Percentiles rank a stretch among this genome's conserved stretches.
Evolutionary conservation across 192 early-diverging fungal genomes (phyloP).

Genomic region (Endogone sp.): DNA sequence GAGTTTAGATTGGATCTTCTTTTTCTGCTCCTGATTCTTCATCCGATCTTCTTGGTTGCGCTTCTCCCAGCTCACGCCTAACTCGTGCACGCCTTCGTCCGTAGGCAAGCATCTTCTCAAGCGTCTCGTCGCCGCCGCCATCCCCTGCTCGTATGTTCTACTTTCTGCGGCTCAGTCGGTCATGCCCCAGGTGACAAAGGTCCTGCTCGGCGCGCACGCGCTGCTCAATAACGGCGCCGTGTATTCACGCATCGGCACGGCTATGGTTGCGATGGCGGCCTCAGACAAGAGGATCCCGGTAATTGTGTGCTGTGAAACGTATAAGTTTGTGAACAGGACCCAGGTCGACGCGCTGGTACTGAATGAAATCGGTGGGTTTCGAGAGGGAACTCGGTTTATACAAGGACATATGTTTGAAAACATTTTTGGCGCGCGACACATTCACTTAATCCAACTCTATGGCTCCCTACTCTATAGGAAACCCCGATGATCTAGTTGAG

Average conservation of each 20-base stretch:
- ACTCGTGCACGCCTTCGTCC: not conserved
- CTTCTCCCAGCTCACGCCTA: not conserved
- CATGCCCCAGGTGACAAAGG: constrained; percentile 86
- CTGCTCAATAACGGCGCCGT: constrained; percentile 91
- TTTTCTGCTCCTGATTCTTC: constrained; percentile 7
- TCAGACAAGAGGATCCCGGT: constrained; percentile 88
- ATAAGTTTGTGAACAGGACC: constrained; percentile 91
- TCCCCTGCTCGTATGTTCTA: constrained; percentile 68
- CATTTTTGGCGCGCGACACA: too few species aligned
- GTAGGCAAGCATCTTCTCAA: constrained; percentile 67
- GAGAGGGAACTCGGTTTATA: not conserved
- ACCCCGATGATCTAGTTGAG: constrained; percentile 81
- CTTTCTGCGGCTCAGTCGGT: constrained; percentile 67
- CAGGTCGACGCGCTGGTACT: constrained; percentile 94
- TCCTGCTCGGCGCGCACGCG: constrained; percentile 91
- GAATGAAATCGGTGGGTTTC: constrained; percentile 82
- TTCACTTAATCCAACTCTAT: too few species aligned
- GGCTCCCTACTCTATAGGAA: too few species aligned
- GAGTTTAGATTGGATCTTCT: not conserved
- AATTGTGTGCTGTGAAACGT: constrained; percentile 91
- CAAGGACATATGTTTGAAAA: not conserved
- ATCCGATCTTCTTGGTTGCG: not conserved
- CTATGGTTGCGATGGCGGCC: constrained; percentile 89
- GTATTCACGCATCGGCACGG: constrained; percentile 85
- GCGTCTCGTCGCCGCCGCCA: constrained; percentile 56